A percentile compares a stretch with the other conserved stretches of the same genome.
These are phyloP conservation scores for Rhytidhysteron rufulum DNA, from an alignment of 2,329 filamentous ascomycete species.

Conservation along the genomic window DNA sequence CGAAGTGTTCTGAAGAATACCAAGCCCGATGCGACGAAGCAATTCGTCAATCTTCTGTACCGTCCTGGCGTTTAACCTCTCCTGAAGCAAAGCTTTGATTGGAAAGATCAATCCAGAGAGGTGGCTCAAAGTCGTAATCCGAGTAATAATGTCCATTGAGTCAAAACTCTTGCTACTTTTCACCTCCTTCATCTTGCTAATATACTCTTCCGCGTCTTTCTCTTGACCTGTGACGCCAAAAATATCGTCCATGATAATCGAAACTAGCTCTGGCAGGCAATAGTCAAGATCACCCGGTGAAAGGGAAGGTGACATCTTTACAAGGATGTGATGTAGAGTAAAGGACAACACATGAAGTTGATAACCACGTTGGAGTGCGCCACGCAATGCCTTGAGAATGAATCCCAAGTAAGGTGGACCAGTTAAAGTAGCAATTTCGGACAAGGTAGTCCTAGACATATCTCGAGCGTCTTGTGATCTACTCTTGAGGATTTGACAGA, in stretches of 20 bases:
- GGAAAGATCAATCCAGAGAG: constrained; percentile 75
- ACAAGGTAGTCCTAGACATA: constrained; percentile 81
- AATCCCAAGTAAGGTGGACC: constrained; percentile 85
- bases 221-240: constrained; percentile 91
- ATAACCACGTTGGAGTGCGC: constrained; percentile 78
- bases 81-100: constrained; percentile 71
- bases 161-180: constrained; percentile 98
- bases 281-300: constrained; percentile 84
- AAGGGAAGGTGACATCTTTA: constrained; percentile 68
- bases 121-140: constrained; percentile 70
- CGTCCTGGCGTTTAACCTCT: constrained; percentile 79
- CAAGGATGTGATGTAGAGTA: constrained; percentile 86
- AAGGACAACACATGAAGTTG: constrained; percentile 94
- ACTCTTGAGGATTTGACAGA: constrained; percentile 88
- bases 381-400: constrained; percentile 84
- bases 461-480: constrained; percentile 85
- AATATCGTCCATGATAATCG: constrained; percentile 93
- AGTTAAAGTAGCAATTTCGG: constrained; percentile 75
- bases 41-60: constrained; percentile 89
- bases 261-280: constrained; percentile 72
- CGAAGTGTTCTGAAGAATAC: constrained; percentile 75
- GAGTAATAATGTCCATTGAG: constrained; percentile 89
- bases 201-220: constrained; percentile 95
- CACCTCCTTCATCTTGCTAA: constrained; percentile 93
- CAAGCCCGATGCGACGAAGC: constrained; percentile 75